Evolutionary conservation across 805 yeast genomes (phyloP).

Genomic region (Yueomyces sinensis): DNA sequence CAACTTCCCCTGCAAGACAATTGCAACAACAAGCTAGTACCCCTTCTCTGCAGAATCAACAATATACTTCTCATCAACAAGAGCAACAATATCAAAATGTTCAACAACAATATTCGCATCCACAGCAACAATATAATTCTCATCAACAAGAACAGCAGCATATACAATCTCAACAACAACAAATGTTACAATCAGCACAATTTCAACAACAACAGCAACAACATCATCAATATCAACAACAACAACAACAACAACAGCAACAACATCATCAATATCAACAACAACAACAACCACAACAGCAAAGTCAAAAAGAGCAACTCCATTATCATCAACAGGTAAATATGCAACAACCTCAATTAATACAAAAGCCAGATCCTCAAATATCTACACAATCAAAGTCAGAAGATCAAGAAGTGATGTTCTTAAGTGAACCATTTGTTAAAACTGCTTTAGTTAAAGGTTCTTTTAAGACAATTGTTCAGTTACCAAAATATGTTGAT

Average conservation of each 20-base stretch:
- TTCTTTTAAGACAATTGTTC: slow-evolving; percentile 89
- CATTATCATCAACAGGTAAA: slow-evolving; percentile 14
- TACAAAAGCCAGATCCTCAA: neutral
- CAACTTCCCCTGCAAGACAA: slow-evolving; percentile 16
- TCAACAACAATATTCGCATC: slow-evolving; percentile 2
- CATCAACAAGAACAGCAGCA: slow-evolving; percentile 11
- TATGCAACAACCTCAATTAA: slow-evolving; percentile 9
- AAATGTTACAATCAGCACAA: slow-evolving; percentile 1
- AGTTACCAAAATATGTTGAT: slow-evolving; percentile 89
- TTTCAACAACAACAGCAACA: slow-evolving; percentile 1
- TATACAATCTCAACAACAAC: slow-evolving; percentile 4
- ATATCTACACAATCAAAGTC: slow-evolving; percentile 4
- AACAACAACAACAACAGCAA: slow-evolving; percentile 10
- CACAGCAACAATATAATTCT: slow-evolving; percentile 11
- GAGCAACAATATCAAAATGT: neutral
- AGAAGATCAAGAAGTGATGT: slow-evolving; percentile 30
- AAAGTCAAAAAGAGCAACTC: slow-evolving; percentile 8
- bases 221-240: slow-evolving; percentile 8
- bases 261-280: slow-evolving; percentile 10
- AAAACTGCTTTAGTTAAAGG: slow-evolving; percentile 94
- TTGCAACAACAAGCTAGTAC: slow-evolving; percentile 10
- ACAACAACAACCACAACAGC: slow-evolving; percentile 1
- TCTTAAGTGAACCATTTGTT: slow-evolving; percentile 84
- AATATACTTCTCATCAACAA: slow-evolving; percentile 2
- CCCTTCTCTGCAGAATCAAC: slow-evolving; percentile 7